Evolutionary conservation across 176 grass and related monocot species (phyloP).

Genomic region (Themeda triandra): DNA sequence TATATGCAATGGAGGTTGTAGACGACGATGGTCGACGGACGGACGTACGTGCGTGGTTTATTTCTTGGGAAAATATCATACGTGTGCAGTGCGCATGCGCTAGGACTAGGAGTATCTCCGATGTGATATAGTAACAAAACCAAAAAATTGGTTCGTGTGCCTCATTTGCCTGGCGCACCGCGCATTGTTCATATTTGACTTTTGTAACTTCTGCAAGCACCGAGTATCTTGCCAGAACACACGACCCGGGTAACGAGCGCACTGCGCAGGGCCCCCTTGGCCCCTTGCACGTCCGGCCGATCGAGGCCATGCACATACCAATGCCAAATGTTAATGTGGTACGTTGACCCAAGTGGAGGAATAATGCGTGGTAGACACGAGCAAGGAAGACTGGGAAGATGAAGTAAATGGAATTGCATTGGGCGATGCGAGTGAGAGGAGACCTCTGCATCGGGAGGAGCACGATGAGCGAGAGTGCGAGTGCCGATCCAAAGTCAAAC

Average conservation of each 20-base stretch:
- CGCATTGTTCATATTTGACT: background rate
- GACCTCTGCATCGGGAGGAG: constrained; percentile 15
- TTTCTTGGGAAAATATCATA: background rate
- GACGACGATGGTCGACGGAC: background rate
- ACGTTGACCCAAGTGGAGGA: background rate
- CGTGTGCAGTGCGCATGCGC: background rate
- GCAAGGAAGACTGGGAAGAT: background rate
- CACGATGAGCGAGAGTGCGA: background rate
- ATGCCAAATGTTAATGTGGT: background rate
- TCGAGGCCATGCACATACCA: background rate
- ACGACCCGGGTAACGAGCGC: no score
- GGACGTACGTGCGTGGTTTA: background rate
- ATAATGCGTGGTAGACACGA: background rate
- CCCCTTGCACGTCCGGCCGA: background rate
- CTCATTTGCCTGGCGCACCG: background rate
- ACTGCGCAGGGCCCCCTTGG: no score
- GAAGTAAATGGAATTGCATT: background rate
- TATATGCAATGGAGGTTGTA: background rate
- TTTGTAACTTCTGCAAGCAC: background rate
- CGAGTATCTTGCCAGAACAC: background rate
- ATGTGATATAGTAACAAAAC: background rate
- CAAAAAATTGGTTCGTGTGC: background rate
- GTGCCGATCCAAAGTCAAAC: constrained; percentile 17
- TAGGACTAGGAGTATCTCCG: background rate
- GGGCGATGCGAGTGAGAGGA: background rate